phyloP scores from a whole-genome alignment of 164 flowering plant genomes.

The Sedum album region DNA sequence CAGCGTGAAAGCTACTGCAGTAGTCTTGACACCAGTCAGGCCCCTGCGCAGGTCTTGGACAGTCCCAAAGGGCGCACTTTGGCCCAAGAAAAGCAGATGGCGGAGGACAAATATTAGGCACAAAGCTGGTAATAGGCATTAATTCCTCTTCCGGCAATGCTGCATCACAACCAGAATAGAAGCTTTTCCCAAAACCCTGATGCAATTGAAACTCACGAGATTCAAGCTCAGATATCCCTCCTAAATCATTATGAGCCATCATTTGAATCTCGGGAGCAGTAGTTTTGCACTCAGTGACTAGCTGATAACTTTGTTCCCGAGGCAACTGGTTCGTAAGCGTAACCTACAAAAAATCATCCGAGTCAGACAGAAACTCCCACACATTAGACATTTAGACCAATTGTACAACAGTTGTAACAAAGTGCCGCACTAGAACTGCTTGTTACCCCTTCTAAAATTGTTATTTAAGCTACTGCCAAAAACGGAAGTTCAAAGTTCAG shows the following conservation, averaged over 20 bases:
- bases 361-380: not conserved
- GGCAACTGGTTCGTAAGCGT: slow-evolving; percentile 36
- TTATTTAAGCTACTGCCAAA: not conserved
- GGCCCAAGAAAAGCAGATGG: slow-evolving; percentile 97
- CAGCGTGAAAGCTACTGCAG: slow-evolving; percentile 81
- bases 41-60: slow-evolving; percentile 90
- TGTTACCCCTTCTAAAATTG: not conserved
- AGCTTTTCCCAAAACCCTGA: slow-evolving; percentile 43
- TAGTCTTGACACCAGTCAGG: slow-evolving; percentile 75
- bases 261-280: slow-evolving; percentile 25
- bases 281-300: slow-evolving; percentile 47
- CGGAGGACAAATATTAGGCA: slow-evolving; percentile 60
- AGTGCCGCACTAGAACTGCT: not conserved
- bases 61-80: slow-evolving; percentile 98
- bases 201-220: slow-evolving; percentile 54
- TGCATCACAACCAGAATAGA: slow-evolving; percentile 30
- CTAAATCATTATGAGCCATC: slow-evolving; percentile 30
- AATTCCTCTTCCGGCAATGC: slow-evolving; percentile 36
- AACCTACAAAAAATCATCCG: slow-evolving; percentile 29
- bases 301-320: slow-evolving; percentile 37
- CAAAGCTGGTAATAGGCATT: slow-evolving; percentile 33
- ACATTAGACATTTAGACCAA: not conserved
- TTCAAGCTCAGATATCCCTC: slow-evolving; percentile 33
- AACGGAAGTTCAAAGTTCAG: not conserved
- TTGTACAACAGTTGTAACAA: not conserved